Base-by-base conservation (phyloP, 306 rosid species). In the Phaseolus lunatus region DNA sequence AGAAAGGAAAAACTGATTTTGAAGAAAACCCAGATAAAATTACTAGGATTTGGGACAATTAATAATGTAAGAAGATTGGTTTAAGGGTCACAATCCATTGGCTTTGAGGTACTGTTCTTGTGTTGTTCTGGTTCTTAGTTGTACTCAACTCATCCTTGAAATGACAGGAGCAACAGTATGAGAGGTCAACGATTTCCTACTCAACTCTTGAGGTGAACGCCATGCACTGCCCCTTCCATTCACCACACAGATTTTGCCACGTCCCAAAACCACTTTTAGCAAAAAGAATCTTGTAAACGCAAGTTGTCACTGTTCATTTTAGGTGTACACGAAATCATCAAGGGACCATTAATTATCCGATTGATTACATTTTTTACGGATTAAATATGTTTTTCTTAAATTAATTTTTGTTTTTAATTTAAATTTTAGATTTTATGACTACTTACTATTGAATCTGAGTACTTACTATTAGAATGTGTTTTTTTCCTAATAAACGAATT, bases 201-300 rank as follows among this genome's bases (percentile, higher is more conserved):
- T 20, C 65, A 19, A 37, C 37, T n/a, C 44, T 63, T 64, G 70
- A 18, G 48, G 70, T 64, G 29, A 37, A 64, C 49, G 29, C 49
- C 75, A 5, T 22, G 64, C 39, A 15, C 39, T 64, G 20, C 13
- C 18, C 24, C 24, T 2, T 47, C 59, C 52, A 6, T 49, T 80
- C 37, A 35, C 84, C 76, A 37, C 56, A 58, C 72, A 37, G 22
- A 67, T 56, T 81, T 35, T 48, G 76, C 49, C 76, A 74, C 72
- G 57, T 45, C 18, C 14, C 2, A 6, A 50, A 24, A 6, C 53
- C 26, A 7, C 22, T 12, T 47, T 62, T 0, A 6, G 45, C 3
- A 7, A 10, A 39, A 39, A 31, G 0, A 58, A 16, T 73, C 29
- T 58, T 41, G 7, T 11, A 8, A 59, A 20, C 33, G 37, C 45